Conservation (phyloP, 257 asterid species). For the Lithospermum erythrorhizon region DNA sequence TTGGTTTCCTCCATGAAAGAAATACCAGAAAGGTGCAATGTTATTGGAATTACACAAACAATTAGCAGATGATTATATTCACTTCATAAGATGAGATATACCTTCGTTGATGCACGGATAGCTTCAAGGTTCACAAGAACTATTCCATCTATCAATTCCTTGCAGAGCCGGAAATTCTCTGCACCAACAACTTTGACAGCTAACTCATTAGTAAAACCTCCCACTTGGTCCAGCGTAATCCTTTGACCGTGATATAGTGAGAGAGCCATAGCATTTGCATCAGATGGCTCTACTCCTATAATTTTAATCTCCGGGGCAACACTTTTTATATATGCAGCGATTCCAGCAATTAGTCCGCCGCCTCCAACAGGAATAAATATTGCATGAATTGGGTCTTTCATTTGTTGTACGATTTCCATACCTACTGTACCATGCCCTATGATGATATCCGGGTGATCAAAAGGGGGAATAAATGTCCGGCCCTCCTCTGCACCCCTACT, state of each 20-base stretch:
- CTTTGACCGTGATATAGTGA: conserved; percentile 68
- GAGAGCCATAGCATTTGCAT: conserved; percentile 90
- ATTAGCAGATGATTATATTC: background rate
- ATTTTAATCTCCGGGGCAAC: conserved; percentile 73
- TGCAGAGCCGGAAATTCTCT: conserved; percentile 70
- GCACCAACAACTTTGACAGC: conserved; percentile 92
- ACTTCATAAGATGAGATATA: conserved; percentile 11
- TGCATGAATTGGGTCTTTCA: too few species aligned
- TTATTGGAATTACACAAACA: too few species aligned
- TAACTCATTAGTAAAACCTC: conserved; percentile 94
- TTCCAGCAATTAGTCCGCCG: conserved; percentile 95
- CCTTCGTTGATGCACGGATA: conserved; percentile 95
- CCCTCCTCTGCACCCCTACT: conserved; percentile 51
- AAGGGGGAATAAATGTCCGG: too few species aligned
- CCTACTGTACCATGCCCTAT: conserved; percentile 90
- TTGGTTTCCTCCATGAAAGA: too few species aligned
- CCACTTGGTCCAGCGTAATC: conserved; percentile 75
- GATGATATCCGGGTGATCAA: conserved; percentile 88
- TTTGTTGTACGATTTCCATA: conserved; percentile 77
- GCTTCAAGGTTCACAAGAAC: conserved; percentile 88
- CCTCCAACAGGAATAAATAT: conserved; percentile 97
- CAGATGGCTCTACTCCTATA: too few species aligned
- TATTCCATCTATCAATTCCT: conserved; percentile 73
- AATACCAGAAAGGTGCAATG: too few species aligned
- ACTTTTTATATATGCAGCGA: conserved; percentile 87